Percentiles rank a stretch among this genome's conserved stretches.
Evolutionary conservation across 352 stramenopile genomes (phyloP).

Genomic region (Globisporangium emineosum): DNA sequence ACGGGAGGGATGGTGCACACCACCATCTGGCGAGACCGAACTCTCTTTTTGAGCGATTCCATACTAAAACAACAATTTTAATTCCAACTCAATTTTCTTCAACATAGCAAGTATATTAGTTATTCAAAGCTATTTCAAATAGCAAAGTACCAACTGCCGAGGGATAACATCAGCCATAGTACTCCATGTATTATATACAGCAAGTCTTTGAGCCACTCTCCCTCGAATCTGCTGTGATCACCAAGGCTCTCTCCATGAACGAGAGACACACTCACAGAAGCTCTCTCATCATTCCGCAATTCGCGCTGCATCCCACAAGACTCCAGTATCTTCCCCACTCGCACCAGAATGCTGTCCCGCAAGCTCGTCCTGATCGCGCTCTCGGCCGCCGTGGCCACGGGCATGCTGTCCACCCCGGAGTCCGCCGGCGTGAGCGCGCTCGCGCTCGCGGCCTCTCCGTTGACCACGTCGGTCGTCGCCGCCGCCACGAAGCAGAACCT

Average conservation of each 20-base stretch:
- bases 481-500: neutral
- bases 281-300: slow-evolving; percentile 9
- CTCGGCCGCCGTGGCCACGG: slow-evolving; percentile 10
- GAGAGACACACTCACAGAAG: no score
- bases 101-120: neutral
- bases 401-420: slow-evolving; percentile 1
- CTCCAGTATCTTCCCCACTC: neutral
- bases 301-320: neutral
- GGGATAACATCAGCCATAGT: neutral
- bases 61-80: neutral
- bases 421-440: neutral
- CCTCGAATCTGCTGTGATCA: no score
- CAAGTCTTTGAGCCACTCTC: no score
- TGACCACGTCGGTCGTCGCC: neutral
- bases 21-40: neutral
- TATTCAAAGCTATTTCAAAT: no score
- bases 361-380: slow-evolving; percentile 12
- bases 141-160: neutral
- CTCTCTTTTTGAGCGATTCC: neutral
- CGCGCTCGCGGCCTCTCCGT: neutral
- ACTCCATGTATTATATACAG: no score
- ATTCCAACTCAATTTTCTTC: neutral
- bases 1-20: neutral
- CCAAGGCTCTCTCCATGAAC: no score
- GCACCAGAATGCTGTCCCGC: slow-evolving; percentile 9